phyloP scores from a whole-genome alignment of 352 stramenopile species.

The Thalassiosira livingstoniorum region DNA sequence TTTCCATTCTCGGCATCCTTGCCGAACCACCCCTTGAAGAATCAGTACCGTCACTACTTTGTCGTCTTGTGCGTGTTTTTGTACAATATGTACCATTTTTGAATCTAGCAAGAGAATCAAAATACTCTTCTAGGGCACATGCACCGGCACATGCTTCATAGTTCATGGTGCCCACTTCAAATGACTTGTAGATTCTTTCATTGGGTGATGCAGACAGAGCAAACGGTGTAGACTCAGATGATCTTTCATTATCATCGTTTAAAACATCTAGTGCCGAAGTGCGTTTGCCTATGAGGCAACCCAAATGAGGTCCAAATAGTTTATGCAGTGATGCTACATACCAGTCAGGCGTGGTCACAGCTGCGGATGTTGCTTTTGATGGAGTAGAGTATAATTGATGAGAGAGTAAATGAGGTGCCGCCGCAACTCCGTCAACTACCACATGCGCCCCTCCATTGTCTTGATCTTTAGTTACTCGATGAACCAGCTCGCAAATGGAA shows the following conservation, averaged over 20 bases:
- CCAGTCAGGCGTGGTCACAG: conserved; percentile 61
- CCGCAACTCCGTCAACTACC: conserved; percentile 82
- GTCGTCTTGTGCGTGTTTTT: not conserved
- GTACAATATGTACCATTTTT: not conserved
- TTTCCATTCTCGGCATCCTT: too few species aligned
- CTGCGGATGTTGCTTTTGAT: not conserved
- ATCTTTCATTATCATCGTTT: not conserved
- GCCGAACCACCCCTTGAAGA: too few species aligned
- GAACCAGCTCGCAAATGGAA: conserved; percentile 46
- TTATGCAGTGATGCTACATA: conserved; percentile 82
- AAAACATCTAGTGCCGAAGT: not conserved
- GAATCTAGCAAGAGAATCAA: conserved; percentile 41
- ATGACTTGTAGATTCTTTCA: conserved; percentile 32
- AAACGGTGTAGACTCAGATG: too few species aligned
- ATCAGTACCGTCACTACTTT: too few species aligned
- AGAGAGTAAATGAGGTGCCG: conserved; percentile 68
- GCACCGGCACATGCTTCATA: conserved; percentile 81
- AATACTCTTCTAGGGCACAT: conserved; percentile 69
- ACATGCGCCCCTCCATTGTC: conserved; percentile 60
- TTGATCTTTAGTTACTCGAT: conserved; percentile 24
- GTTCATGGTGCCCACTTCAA: conserved; percentile 79
- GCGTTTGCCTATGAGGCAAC: conserved; percentile 56
- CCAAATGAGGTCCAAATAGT: conserved; percentile 81
- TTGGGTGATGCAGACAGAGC: not conserved
- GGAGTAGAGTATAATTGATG: conserved; percentile 6